Evolutionary conservation across 1,139 yeast genomes (phyloP).

Genomic region (Hyphopichia burtonii): DNA sequence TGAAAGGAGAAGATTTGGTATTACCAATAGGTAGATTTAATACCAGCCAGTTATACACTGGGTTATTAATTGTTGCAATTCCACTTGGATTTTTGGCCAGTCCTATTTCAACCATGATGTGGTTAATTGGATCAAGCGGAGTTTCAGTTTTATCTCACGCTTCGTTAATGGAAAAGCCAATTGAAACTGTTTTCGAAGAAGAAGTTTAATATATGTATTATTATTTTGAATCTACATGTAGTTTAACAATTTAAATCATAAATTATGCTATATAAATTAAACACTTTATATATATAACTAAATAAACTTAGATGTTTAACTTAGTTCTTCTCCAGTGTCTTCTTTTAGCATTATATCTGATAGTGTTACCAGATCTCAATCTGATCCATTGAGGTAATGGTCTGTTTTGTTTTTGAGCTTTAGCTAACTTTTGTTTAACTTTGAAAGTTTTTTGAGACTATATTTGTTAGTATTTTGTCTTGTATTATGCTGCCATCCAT

Average conservation of each 20-base stretch:
- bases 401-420: slow-evolving; percentile 99
- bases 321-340: slow-evolving; percentile 99
- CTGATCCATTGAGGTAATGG: slow-evolving; percentile 99
- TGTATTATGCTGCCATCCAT: too few relatives aligned
- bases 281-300: slow-evolving; percentile 6
- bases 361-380: slow-evolving; percentile 96
- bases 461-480: slow-evolving; percentile 21
- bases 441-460: slow-evolving; percentile 97
- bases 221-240: neutral
- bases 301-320: slow-evolving; percentile 79
- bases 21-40: slow-evolving; percentile 68
- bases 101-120: slow-evolving; percentile 89
- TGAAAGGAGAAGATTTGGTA: slow-evolving; percentile 78
- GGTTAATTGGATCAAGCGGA: slow-evolving; percentile 95
- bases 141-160: slow-evolving; percentile 91
- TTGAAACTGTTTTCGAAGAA: slow-evolving; percentile 95
- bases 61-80: slow-evolving; percentile 69
- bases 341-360: slow-evolving; percentile 99
- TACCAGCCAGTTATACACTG: slow-evolving; percentile 87
- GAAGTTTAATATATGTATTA: slow-evolving; percentile 38
- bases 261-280: slow-evolving; percentile 18
- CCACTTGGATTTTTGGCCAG: slow-evolving; percentile 93
- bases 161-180: slow-evolving; percentile 92
- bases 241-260: slow-evolving; percentile 1
- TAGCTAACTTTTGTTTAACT: slow-evolving; percentile 98